Base-by-base conservation (phyloP, 192 early-diverging fungal species). In the Gamsiella multidivaricata region DNA sequence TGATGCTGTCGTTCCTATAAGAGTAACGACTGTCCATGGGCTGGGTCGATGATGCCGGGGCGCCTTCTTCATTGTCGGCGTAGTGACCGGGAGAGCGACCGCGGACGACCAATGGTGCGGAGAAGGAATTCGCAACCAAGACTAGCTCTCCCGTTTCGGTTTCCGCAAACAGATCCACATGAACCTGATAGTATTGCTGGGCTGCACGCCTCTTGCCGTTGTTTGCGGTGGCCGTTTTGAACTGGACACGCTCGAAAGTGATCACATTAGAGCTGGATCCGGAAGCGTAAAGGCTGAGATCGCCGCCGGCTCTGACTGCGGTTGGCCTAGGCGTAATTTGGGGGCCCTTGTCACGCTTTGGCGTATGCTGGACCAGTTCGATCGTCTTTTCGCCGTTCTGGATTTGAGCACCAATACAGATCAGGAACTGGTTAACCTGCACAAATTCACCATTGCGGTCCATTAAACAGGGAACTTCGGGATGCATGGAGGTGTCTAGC, bases 1-100 rank as follows among this genome's bases (percentile, higher is more conserved):
- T 68, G 34, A 78, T 78, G 41, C 74, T 78, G 23, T 78, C 74
- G 45, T 78, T 69, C 60, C 74, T 71, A 28, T 71, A 71, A n/a
- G n/a, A n/a, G 28, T 64, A 65, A 39, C 61, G 43, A n/a, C 55
- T 62, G 23, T 43, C 62, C 15, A 58, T 42, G 17, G 54, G 43
- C 31, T 51, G 53, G 0, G 60, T 29, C 17, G 68, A 32, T 8
- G 59, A 52, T 12, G 20, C 69, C 17, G 54, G 39, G 5, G 31
- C 22, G 0, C 36, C 54, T 3, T 83, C 84, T 26, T 81, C 81
- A 47, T 78, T 88, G 60, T 95, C 92, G 15, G 90, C 90, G 68
- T 98, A 98, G 56, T 98, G 97, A 12, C 95, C 96, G 11, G 97
- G 96, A 20, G 92, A 92, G 22, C 96, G 91, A 18, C 96, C 96